phyloP scores from a whole-genome alignment of 1,284 basidiomycete genomes.

The Hortiboletus rubellus region DNA sequence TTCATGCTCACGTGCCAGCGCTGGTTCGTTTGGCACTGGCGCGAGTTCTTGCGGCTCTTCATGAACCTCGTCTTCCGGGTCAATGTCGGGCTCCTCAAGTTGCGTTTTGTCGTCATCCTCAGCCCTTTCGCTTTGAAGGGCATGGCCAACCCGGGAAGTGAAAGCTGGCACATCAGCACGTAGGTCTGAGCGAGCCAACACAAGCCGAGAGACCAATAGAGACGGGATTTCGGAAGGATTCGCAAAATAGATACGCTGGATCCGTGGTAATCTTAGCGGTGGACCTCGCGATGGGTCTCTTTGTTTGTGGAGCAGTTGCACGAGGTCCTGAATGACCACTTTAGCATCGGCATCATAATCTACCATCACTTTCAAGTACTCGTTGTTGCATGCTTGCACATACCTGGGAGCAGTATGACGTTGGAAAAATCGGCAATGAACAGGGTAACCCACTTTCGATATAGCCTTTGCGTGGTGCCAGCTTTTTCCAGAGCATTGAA shows the following conservation, averaged over 20 bases:
- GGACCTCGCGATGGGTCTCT: background rate
- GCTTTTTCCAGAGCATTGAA: conserved; percentile 12
- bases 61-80: conserved; percentile 17
- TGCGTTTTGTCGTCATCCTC: too few relatives aligned
- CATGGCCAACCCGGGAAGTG: too few relatives aligned
- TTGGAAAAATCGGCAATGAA: too few relatives aligned
- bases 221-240: conserved; percentile 22
- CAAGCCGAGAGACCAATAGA: conserved; percentile 8
- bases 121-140: too few relatives aligned
- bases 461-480: conserved; percentile 7
- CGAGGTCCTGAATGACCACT: conserved; percentile 22
- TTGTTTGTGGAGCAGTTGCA: conserved; percentile 25
- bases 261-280: conserved; percentile 10
- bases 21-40: conserved; percentile 4
- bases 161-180: too few relatives aligned
- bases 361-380: conserved; percentile 16
- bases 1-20: conserved; percentile 15
- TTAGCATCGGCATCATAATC: conserved; percentile 15
- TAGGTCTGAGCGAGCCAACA: too few relatives aligned
- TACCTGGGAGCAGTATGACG: too few relatives aligned
- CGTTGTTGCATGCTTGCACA: too few relatives aligned
- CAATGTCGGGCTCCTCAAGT: conserved; percentile 7
- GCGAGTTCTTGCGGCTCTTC: conserved; percentile 16
- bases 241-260: conserved; percentile 18
- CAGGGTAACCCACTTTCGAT: conserved; percentile 14